Evolutionary conservation across 2,329 filamentous ascomycete genomes (phyloP), one percentile per base, ranked within the genome.

Genomic region (Cryphonectria carpinicola): DNA sequence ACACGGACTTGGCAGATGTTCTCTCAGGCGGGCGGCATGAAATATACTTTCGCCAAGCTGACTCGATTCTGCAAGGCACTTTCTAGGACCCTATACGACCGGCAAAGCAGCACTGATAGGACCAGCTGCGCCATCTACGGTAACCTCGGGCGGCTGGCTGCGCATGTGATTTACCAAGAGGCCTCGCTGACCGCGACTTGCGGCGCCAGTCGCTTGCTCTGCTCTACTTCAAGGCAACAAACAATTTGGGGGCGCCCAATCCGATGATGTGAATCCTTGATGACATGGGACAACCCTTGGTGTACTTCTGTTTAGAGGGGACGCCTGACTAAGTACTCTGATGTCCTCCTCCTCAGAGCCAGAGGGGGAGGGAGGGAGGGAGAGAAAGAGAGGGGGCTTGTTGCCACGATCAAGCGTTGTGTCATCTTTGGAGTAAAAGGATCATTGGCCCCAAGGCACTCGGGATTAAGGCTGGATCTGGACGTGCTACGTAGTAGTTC

Each of bases 221-320:
- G 19, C 19, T 25, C 58, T 61, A 3, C 22, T 13, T 32, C 32
- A 19, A 1, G 19, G 35, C 17, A 22, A n/a, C 22, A 14, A 37
- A 1, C 4, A 17, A 39, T 39, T 61, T 32, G 32, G 32, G 58
- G 35, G 19, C 46, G 46, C 41, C 41, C 63, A 37, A 46, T 66
- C 54, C 52, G 52, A 66, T 69, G 62, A 60, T 58, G 46, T 69
- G 14, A 19, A 61, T 22, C 7, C 22, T n/a, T n/a, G 62, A 52
- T 43, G 66, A 58, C 63, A 60, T 35, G 14, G 14, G 68, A 22
- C 32, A 60, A 39, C 60, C 62, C 39, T 41, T 43, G 37, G 56
- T 11, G 22, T 17, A 39, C 37, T 35, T 25, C 10, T 46, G 62
- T 32, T 13, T 25, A 58, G 52, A 35, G 14, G 54, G 39, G 37